Base-by-base conservation (phyloP, 768 basidiomycete genomes). In the Leucosporidium scottii region DNA sequence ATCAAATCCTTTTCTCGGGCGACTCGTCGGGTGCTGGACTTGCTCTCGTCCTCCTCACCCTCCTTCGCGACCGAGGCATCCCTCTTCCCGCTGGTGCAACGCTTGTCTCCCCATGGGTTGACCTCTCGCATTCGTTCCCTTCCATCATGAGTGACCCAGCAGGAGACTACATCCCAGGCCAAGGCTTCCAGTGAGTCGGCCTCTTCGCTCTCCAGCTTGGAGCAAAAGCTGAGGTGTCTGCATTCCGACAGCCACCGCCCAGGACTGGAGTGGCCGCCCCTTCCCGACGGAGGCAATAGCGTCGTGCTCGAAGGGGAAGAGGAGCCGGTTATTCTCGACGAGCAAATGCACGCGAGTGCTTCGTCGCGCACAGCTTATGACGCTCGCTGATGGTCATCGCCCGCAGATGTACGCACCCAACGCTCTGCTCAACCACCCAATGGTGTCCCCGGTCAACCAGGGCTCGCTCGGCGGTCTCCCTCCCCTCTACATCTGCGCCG, bases 21-120 rank as follows among this genome's bases (percentile, higher is more conserved):
- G 92, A 93, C 79, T 93, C 91, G 30, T 93, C 94, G 0, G 96
- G 96, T 8, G 96, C 91, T 15, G 93, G 92, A 0, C 80, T 96
- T 7, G 84, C 85, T 1, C 79, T 97, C 58, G 87, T 91, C 13
- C 81, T 94, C 47, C 82, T 99, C 15, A 89, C 92, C 77, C 76
- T 81, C 8, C 83, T 99, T 60, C 87, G 96, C 21, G 96, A 99
- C 77, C 79, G 84, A 2, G 86, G 85, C 1, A 80, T 93, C 27
- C 92, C 92, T 18, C 73, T 84, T 60, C 94, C 93, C 8, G 90
- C 92, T 3, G 96, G 91, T 4, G 71, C 68, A 13, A 67, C 71
- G 44, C 79, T 96, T 50, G 88, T 97, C 71, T 91, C 89, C 25
- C 96, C 96, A 0, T 97, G 94, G 90, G 89, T 87, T 36, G 68